Base-by-base conservation (phyloP, 2,329 filamentous ascomycete species). In the Amauroascus verrucosus region DNA sequence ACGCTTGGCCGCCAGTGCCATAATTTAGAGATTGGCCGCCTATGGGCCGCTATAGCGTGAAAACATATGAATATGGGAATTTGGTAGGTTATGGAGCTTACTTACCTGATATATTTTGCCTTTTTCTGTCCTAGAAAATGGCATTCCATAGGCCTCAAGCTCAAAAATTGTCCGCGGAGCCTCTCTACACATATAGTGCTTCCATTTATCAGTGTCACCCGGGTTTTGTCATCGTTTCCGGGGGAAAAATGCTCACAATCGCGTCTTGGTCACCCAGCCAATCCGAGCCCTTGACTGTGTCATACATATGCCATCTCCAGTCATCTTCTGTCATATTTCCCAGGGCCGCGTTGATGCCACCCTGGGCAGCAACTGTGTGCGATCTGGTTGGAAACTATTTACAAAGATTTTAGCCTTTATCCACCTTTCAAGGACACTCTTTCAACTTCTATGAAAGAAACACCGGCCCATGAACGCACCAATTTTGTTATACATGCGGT, bases 251-350 rank as follows among this genome's bases (percentile, higher is more conserved):
- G 49, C 54, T 30, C 49, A 56, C 56, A 68, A 96, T 96, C 60
- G 90, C 90, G 70, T 96, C 90, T 74, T 96, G 90, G 72, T 96
- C 90, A 72, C 90, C 90, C 49, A 96, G 82, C 90, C 90, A 96
- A 77, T 96, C 90, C 61, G 88, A 95, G 61, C 90, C 90, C 79
- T 96, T 96, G 69, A 96, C 90, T 41, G 90, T 96, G 72, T 96
- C 90, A 78, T 96, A 96, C 90, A 96, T 96, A 76, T 96, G 90
- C 90, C 90, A 96, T 78, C 89, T 84, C 90, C 90, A 96, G 76
- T 96, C 89, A 67, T 96, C 90, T 77, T 91, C 82, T 79, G 95
- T 89, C 90, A 96, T 96, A 77, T 71, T 71, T 65, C 69, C 69
- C 58, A 71, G 66, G 45, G 69, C 69, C 56, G 69, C 69, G 54